Conservation (phyloP, 192 early-diverging fungal species). For the Rhizoclosmatium globosum region DNA sequence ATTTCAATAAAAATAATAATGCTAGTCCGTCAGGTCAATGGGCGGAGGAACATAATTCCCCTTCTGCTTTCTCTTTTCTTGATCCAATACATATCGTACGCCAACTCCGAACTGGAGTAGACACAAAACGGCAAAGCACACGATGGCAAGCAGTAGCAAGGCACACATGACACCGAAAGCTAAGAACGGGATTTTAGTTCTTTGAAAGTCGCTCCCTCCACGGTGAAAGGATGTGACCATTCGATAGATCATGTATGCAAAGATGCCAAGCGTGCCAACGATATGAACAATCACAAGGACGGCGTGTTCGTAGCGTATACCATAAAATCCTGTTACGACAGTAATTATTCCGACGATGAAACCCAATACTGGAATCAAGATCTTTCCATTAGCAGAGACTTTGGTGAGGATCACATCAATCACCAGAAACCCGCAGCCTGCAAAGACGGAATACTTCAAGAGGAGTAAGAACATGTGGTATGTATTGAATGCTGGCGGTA, state of each 20-base stretch:
- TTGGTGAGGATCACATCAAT: constrained; percentile 26
- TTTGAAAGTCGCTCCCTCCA: background rate
- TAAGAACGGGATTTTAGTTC: constrained; percentile 16
- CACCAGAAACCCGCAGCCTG: background rate
- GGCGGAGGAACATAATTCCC: background rate
- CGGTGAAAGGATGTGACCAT: background rate
- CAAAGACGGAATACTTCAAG: constrained; percentile 14
- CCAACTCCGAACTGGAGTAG: background rate
- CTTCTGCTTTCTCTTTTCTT: background rate
- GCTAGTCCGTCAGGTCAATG: background rate
- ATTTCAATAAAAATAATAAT: too few species aligned
- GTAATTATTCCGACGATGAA: background rate
- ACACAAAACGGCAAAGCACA: background rate
- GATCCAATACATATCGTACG: constrained; percentile 5
- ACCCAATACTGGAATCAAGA: constrained; percentile 1
- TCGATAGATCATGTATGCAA: constrained; percentile 20
- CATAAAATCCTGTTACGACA: constrained; percentile 17
- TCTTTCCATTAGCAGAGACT: background rate
- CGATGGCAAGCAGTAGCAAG: background rate
- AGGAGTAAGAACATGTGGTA: constrained; percentile 18
- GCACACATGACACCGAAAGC: background rate
- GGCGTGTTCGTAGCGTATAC: constrained; percentile 14
- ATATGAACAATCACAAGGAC: background rate
- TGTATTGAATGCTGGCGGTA: background rate
- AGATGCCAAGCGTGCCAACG: constrained; percentile 3